A percentile compares a stretch with the other conserved stretches of the same genome.
Conservation (phyloP, 1,284 basidiomycete genomes). For the Moesziomyces parantarcticus region DNA sequence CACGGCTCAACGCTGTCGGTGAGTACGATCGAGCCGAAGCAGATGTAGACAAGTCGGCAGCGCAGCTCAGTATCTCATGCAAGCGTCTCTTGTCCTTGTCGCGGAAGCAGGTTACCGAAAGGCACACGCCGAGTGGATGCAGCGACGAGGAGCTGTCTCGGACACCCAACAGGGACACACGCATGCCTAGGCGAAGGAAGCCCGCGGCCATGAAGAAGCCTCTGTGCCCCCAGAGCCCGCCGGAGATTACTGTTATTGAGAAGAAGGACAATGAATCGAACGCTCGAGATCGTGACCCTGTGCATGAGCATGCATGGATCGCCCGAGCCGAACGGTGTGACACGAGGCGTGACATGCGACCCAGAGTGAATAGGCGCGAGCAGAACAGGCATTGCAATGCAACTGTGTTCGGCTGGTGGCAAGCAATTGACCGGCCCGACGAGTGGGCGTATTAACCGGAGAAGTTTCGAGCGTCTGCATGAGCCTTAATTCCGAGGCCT, state of each 20-base stretch:
- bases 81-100: background rate
- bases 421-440: background rate
- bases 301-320: slow-evolving; percentile 6
- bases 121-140: slow-evolving; percentile 28
- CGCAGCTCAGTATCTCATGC: slow-evolving; percentile 3
- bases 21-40: slow-evolving; percentile 4
- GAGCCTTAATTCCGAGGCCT: background rate
- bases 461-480: no score
- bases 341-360: slow-evolving; percentile 15
- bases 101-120: slow-evolving; percentile 24
- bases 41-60: background rate
- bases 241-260: background rate
- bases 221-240: background rate
- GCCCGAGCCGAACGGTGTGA: background rate
- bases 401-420: background rate
- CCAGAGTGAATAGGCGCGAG: background rate
- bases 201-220: no score
- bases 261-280: background rate
- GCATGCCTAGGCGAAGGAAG: background rate
- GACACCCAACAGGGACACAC: background rate
- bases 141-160: slow-evolving; percentile 2
- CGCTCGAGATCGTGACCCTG: no score
- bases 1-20: slow-evolving; percentile 47
- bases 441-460: no score
- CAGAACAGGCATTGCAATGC: no score